Conservation (phyloP, 139 green algal genomes). For the Closterium sp. region DNA sequence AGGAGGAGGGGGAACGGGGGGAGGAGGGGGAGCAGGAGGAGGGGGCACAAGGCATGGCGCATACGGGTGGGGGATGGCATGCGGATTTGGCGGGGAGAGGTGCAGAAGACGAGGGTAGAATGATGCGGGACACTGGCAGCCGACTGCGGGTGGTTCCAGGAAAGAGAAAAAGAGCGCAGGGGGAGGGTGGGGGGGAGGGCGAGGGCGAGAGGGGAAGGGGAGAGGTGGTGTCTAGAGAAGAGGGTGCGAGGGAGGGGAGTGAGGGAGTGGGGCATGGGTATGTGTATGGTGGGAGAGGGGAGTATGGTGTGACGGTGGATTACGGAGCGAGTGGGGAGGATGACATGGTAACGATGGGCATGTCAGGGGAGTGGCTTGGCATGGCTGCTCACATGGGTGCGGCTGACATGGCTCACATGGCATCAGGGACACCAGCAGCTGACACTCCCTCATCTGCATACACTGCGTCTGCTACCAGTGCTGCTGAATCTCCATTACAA, state of each 20-base stretch:
- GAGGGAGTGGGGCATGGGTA: neutral
- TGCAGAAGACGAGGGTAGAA: no score
- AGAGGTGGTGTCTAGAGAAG: neutral
- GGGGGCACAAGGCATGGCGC: no score
- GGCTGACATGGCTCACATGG: neutral
- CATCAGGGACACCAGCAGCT: no score
- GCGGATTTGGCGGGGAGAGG: no score
- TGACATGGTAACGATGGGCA: neutral
- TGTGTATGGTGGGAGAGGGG: neutral
- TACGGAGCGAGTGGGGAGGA: neutral
- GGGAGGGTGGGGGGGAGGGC: neutral
- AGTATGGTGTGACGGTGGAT: neutral
- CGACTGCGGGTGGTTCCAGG: neutral
- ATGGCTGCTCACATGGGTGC: neutral
- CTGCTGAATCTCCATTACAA: neutral
- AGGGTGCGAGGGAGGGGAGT: neutral
- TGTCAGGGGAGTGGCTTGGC: neutral
- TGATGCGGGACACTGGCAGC: no score
- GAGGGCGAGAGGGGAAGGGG: neutral
- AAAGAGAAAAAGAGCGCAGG: neutral
- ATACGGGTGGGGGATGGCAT: no score
- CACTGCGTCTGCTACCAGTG: neutral
- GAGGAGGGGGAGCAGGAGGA: neutral
- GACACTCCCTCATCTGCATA: neutral
- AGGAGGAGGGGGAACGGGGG: no score